Base-by-base conservation (phyloP, 106 monocot genomes). In the Iris macrosiphon region DNA sequence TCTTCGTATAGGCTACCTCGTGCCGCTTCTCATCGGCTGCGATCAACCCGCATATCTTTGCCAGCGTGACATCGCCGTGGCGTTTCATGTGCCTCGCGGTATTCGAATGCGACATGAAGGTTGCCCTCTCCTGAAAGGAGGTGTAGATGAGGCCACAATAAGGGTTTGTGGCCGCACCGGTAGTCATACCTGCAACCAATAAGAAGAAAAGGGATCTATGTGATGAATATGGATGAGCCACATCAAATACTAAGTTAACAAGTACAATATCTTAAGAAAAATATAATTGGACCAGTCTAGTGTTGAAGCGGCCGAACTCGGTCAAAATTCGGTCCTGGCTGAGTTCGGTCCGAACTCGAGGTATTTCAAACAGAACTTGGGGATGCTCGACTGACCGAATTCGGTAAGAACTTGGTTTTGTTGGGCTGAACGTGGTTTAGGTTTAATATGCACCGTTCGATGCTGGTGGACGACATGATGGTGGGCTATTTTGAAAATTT, bases 1-100 rank as follows among this genome's bases (percentile, higher is more conserved):
- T 27, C 12, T 27, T 31, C 1, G 60, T 41, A 42, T 44, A 43
- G 60, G 42, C 42, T 1, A 18, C 14, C 8, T 23, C 60, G 60
- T 60, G 60, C 7, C 40, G 60, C 24, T 26, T 17, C 60, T 43
- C 43, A 24, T 44, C 60, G 28, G 60, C 16, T 6, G 60, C 60
- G 60, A 60, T 44, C 8, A 60, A 42, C 12, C 60, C 42, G 43
- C 43, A 44, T 17, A 52, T 52, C 15, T 52, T 52, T 3, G 52
- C 52, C 9, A 60, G 42, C 24, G 60, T 60, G 24, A 23, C 17
- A 42, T 60, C 60, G 8, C 40, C 60, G 26, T 29, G 29, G 24
- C 3, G 41, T 23, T 43, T 60, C 2, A 21, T 42, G 13, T 26
- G 42, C 15, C 60, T 18, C 10, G 42, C 60, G 12, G 60, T 28